A percentile compares a stretch with the other conserved stretches of the same genome.
Evolutionary conservation across 768 basidiomycete species (phyloP).

Genomic region (Tricholoma terreum): DNA sequence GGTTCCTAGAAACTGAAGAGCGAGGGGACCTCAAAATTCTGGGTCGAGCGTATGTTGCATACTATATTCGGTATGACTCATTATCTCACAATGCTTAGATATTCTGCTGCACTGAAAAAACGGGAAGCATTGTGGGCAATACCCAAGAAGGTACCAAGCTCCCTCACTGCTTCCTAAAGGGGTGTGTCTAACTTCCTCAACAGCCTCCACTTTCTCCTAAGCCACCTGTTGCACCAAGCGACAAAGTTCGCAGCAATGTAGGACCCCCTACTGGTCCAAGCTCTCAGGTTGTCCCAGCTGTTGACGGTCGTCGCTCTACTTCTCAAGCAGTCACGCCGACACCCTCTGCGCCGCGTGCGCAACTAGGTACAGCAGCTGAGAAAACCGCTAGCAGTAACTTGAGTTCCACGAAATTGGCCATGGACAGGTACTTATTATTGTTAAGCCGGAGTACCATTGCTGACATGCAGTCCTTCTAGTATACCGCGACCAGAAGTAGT

Average conservation of each 20-base stretch:
- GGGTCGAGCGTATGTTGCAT: constrained; percentile 59
- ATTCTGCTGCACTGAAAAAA: constrained; percentile 73
- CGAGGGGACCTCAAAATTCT: constrained; percentile 83
- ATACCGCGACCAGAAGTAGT: constrained; percentile 80
- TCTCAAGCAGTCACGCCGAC: constrained; percentile 33
- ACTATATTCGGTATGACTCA: background rate
- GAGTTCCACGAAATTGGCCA: constrained; percentile 53
- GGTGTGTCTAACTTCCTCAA: background rate
- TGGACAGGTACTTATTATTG: constrained; percentile 55
- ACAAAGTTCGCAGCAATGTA: constrained; percentile 32
- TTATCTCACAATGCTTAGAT: constrained; percentile 37
- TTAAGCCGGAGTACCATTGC: background rate
- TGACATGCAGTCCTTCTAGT: constrained; percentile 33
- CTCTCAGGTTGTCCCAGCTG: constrained; percentile 24
- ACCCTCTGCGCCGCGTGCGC: constrained; percentile 60
- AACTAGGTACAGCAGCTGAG: constrained; percentile 34
- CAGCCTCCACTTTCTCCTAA: constrained; percentile 26
- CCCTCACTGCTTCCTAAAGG: background rate
- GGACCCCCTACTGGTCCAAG: constrained; percentile 39
- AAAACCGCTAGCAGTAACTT: constrained; percentile 23
- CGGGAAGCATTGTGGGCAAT: constrained; percentile 57
- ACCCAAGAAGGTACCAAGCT: constrained; percentile 30
- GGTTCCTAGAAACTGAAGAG: constrained; percentile 70
- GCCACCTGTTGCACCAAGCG: constrained; percentile 20
- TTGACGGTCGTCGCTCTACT: constrained; percentile 37